Percentiles rank a stretch among this genome's conserved stretches.
These are phyloP conservation scores for Aspergillus funiculosus DNA, from an alignment of 495 filamentous ascomycete species.

Conservation along the genomic window DNA sequence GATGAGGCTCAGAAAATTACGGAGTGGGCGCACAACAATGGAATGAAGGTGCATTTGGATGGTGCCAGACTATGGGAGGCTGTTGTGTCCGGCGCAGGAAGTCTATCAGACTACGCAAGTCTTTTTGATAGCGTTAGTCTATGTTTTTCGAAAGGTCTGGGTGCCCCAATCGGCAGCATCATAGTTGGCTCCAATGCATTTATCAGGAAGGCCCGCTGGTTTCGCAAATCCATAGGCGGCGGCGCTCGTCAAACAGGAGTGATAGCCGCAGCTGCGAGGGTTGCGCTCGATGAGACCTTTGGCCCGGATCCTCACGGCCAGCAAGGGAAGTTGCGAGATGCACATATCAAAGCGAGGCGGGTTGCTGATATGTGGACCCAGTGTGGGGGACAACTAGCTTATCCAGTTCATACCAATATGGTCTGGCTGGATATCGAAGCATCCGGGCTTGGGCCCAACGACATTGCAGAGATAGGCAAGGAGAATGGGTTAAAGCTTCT, in stretches of 20 bases:
- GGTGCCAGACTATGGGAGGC: conserved; percentile 84
- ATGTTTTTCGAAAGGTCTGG: conserved; percentile 86
- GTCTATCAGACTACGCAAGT: conserved; percentile 59
- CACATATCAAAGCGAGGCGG: conserved; percentile 59
- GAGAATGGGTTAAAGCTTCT: conserved; percentile 36
- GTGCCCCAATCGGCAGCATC: conserved; percentile 81
- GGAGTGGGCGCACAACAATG: conserved; percentile 60
- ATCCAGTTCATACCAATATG: conserved; percentile 76
- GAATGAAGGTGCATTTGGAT: conserved; percentile 73
- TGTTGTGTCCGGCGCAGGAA: conserved; percentile 53
- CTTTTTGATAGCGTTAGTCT: conserved; percentile 76
- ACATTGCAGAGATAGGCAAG: conserved; percentile 35
- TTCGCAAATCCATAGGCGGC: conserved; percentile 80
- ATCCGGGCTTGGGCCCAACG: conserved; percentile 39
- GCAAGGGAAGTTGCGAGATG: conserved; percentile 56
- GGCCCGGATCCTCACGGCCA: conserved; percentile 52
- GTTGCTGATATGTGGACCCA: conserved; percentile 59
- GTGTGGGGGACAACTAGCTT: conserved; percentile 43
- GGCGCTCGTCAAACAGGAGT: conserved; percentile 66
- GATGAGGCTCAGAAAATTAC: conserved; percentile 60
- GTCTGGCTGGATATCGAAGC: conserved; percentile 76
- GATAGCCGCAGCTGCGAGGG: conserved; percentile 42
- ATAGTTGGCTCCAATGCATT: conserved; percentile 61
- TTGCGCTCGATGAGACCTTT: conserved; percentile 55
- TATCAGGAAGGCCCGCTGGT: conserved; percentile 68